phyloP scores from a whole-genome alignment of 345 rosid genomes.

The Brassica cretica region DNA sequence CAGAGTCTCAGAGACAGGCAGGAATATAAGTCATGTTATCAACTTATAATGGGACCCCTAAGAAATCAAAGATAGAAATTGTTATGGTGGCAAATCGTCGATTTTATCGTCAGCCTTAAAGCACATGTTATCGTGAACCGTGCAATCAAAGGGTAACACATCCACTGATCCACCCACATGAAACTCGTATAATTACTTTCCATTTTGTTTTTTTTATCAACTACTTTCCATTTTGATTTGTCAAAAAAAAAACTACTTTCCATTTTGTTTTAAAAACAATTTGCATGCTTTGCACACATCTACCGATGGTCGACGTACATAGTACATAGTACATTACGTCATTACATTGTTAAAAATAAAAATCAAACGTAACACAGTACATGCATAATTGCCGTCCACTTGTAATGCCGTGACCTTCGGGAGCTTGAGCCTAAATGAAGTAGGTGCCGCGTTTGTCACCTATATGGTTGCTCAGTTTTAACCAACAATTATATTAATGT shows the following conservation, averaged over 20 bases:
- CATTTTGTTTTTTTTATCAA: background rate
- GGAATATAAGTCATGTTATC: constrained; percentile 6
- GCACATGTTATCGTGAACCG: constrained; percentile 11
- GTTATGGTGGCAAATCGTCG: background rate
- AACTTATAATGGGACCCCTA: constrained; percentile 11
- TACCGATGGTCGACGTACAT: background rate
- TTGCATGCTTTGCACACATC: constrained; percentile 2
- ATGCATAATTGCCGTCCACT: too few species aligned
- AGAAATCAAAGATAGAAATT: constrained; percentile 14
- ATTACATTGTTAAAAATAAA: too few species aligned
- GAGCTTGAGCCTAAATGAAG: too few species aligned
- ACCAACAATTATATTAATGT: too few species aligned
- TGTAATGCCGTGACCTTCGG: too few species aligned
- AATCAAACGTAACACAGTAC: too few species aligned
- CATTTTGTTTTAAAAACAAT: background rate
- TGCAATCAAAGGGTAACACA: background rate
- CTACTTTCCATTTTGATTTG: too few species aligned
- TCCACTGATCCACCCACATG: background rate
- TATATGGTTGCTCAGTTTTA: too few species aligned
- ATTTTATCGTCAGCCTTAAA: background rate
- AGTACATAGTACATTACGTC: too few species aligned
- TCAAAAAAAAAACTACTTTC: too few species aligned
- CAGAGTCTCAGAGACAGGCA: background rate
- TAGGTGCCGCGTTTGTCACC: too few species aligned
- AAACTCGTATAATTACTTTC: background rate